A percentile compares a stretch with the other conserved stretches of the same genome.
Evolutionary conservation across 2,329 filamentous ascomycete species (phyloP).

Genomic region (Hymenoscyphus scutula): DNA sequence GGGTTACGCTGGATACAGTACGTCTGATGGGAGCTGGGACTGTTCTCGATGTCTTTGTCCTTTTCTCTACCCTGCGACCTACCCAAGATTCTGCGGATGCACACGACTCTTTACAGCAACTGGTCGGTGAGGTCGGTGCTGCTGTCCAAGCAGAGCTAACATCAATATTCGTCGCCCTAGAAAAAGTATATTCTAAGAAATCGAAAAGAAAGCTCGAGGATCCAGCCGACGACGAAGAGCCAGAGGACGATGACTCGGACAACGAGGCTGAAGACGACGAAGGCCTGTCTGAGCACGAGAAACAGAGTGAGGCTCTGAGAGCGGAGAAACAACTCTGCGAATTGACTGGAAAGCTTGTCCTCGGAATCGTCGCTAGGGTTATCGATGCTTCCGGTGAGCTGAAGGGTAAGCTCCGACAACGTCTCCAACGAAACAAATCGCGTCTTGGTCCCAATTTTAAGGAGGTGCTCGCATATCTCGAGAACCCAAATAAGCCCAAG

Average conservation of each 20-base stretch:
- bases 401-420: conserved; percentile 63
- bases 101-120: conserved; percentile 54
- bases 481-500: conserved; percentile 58
- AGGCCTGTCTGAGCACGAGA: conserved; percentile 54
- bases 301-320: conserved; percentile 64
- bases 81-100: conserved; percentile 46
- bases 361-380: conserved; percentile 72
- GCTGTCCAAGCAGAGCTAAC: conserved; percentile 65
- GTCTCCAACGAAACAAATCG: conserved; percentile 75
- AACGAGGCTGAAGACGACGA: conserved; percentile 59
- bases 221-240: conserved; percentile 70
- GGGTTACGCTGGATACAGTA: conserved; percentile 71
- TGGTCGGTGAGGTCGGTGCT: conserved; percentile 67
- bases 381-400: conserved; percentile 63
- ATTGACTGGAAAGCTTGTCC: conserved; percentile 78
- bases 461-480: conserved; percentile 77
- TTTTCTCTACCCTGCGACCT: conserved; percentile 67
- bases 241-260: conserved; percentile 61
- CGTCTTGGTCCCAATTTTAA: conserved; percentile 82
- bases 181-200: conserved; percentile 74
- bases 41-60: conserved; percentile 77
- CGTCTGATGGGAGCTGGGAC: conserved; percentile 72
- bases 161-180: conserved; percentile 73
- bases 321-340: conserved; percentile 86
- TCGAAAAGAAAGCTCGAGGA: conserved; percentile 60